Evolutionary conservation across 257 asterid species (phyloP), one percentile per base, ranked within the genome.

Genomic region (Solanum lycopersicoides): DNA sequence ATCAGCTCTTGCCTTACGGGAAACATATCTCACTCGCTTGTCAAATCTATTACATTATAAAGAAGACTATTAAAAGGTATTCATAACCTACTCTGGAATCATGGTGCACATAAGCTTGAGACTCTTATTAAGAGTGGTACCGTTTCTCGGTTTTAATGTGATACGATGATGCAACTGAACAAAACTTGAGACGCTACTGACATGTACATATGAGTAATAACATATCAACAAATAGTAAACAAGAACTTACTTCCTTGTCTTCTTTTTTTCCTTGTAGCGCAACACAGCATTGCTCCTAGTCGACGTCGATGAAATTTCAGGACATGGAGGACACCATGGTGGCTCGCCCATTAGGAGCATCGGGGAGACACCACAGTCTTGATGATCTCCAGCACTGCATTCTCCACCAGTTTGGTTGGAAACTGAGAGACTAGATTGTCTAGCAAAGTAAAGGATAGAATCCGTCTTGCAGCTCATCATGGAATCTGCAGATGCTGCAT

Each of bases 1-100:
- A 85, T 97, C 99, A 88, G 99, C 99, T 92, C 99, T 95, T 76
- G 95, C 98, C 94, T 97, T 97, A 87, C 99, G 99, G 60, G 99
- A 95, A 50, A 85, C 98, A 39, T 96, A 97, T 88, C 99, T 93
- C 85, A 97, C 99, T 90, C 92, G 95, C 96, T 97, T 97, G 89
- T 95, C 98, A 50, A 97, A 97, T 79, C 99, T 97, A 88, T 75
- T 84, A 84, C 44, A 88, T 86, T 77, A n/a, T 72, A 82, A 60
- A 50, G 39, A 77, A 47, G 47, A 37, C 18, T 21, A 28, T 30
- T 84, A 75, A 34, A 23, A 47, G 44, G 76, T 25, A 34, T 15
- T 35, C 71, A 13, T 21, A 82, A 77, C 28, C 18, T 44, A 45
- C 32, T 45, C 66, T 1, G 16, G 65, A 4, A 28, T 9, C 30